Percentiles rank a stretch among this genome's conserved stretches.
phyloP scores from a whole-genome alignment of 352 stramenopile genomes.

The Elongisporangium undulatum region DNA sequence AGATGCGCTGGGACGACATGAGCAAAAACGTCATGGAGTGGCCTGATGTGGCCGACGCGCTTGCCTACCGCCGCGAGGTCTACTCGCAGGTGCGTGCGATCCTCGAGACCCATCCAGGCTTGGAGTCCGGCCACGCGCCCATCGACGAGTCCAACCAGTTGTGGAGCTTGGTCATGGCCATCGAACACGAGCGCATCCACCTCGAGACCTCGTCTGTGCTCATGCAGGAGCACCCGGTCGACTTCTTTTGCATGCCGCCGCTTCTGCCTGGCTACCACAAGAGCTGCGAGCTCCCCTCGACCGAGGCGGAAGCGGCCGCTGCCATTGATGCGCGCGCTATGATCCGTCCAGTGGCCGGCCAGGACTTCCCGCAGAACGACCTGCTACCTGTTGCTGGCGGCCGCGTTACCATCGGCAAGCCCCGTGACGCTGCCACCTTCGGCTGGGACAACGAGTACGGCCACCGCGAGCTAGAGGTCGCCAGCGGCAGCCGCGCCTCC shows the following conservation, averaged over 20 bases:
- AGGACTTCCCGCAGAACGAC: constrained; percentile 89
- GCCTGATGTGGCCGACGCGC: constrained; percentile 88
- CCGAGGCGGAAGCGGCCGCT: not conserved
- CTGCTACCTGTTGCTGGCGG: constrained; percentile 73
- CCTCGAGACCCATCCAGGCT: constrained; percentile 84
- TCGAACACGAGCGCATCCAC: constrained; percentile 98
- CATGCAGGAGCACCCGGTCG: constrained; percentile 89
- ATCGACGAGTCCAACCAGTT: constrained; percentile 85
- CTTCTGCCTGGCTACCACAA: constrained; percentile 87
- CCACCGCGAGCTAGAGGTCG: constrained; percentile 78
- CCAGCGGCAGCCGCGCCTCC: constrained; percentile 75
- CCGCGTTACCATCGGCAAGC: constrained; percentile 88
- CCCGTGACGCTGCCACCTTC: constrained; percentile 90
- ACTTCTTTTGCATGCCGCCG: constrained; percentile 84
- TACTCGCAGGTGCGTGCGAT: constrained; percentile 87
- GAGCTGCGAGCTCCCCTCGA: constrained; percentile 27
- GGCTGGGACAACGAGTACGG: constrained; percentile 99
- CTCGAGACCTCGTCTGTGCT: constrained; percentile 96
- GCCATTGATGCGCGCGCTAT: constrained; percentile 11
- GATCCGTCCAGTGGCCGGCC: constrained; percentile 47
- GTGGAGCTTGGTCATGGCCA: constrained; percentile 93
- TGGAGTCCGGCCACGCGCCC: constrained; percentile 67
- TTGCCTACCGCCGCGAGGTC: constrained; percentile 90
- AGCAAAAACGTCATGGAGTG: constrained; percentile 95
- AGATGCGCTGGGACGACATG: constrained; percentile 99